These are phyloP conservation scores for Hordeum vulgare DNA, from an alignment of 176 grass and related monocot genomes.

Conservation along the genomic window MorexV3_pseudomolecules_assembly NC_058524.1:77668940-77669439, in stretches of 20 bases:
- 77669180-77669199: slow-evolving; percentile 45
- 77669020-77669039: slow-evolving; percentile 78
- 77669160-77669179: slow-evolving; percentile 41
- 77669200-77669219: slow-evolving; percentile 36
- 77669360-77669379: slow-evolving; percentile 46
- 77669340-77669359: slow-evolving; percentile 52
- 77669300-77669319: slow-evolving; percentile 45
- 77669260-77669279: slow-evolving; percentile 35
- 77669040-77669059: slow-evolving; percentile 27
- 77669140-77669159: slow-evolving; percentile 71
- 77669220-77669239: slow-evolving; percentile 46
- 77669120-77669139: slow-evolving; percentile 62
- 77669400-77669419: not conserved
- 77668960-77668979: slow-evolving; percentile 11
- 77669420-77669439: not conserved
- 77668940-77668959: slow-evolving; percentile 26
- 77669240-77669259: slow-evolving; percentile 66
- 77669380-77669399: slow-evolving; percentile 32
- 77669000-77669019: slow-evolving; percentile 69
- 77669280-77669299: slow-evolving; percentile 42
- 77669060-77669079: slow-evolving; percentile 50
- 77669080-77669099: slow-evolving; percentile 82
- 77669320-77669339: slow-evolving; percentile 44
- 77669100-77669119: slow-evolving; percentile 62
- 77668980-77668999: slow-evolving; percentile 57